These are phyloP conservation scores for Pythium aristosporum DNA, from an alignment of 352 stramenopile genomes.

Conservation along the genomic window DNA sequence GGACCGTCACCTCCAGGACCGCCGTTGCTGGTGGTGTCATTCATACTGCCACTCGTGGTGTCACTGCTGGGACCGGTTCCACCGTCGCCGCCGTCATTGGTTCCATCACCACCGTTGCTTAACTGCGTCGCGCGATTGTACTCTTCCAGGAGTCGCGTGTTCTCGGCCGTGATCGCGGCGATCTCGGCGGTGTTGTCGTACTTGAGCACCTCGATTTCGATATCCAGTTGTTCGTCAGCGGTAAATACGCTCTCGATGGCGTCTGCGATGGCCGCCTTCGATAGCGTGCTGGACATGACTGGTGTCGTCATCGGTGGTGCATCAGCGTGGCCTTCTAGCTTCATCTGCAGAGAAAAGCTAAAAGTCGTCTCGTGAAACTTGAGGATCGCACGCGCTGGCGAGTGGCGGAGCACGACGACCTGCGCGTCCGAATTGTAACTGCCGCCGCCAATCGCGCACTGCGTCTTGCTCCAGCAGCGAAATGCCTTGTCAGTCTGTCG, in stretches of 20 bases:
- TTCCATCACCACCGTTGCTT: background rate
- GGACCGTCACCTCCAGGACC: background rate
- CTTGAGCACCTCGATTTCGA: constrained; percentile 34
- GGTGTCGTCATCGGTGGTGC: constrained; percentile 25
- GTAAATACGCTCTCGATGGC: constrained; percentile 24
- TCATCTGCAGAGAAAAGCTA: constrained; percentile 33
- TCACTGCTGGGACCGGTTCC: background rate
- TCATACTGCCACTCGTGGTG: too few species aligned
- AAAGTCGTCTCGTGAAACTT: constrained; percentile 23
- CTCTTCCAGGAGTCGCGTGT: constrained; percentile 29
- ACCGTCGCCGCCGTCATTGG: background rate
- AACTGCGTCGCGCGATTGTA: constrained; percentile 10
- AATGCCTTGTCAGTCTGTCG: constrained; percentile 2
- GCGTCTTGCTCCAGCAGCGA: constrained; percentile 13
- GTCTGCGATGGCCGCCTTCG: constrained; percentile 18
- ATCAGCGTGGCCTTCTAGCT: constrained; percentile 17
- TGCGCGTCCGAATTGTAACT: constrained; percentile 28
- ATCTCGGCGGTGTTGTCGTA: constrained; percentile 41
- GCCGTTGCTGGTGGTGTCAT: background rate
- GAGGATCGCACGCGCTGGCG: constrained; percentile 22
- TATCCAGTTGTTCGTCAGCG: constrained; percentile 24
- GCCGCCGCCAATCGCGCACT: constrained; percentile 29
- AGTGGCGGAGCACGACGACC: constrained; percentile 32
- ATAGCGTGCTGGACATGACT: constrained; percentile 23
- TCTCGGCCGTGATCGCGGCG: constrained; percentile 19